Evolutionary conservation across 345 rosid species (phyloP).

Genomic region (Populus deltoides): DNA sequence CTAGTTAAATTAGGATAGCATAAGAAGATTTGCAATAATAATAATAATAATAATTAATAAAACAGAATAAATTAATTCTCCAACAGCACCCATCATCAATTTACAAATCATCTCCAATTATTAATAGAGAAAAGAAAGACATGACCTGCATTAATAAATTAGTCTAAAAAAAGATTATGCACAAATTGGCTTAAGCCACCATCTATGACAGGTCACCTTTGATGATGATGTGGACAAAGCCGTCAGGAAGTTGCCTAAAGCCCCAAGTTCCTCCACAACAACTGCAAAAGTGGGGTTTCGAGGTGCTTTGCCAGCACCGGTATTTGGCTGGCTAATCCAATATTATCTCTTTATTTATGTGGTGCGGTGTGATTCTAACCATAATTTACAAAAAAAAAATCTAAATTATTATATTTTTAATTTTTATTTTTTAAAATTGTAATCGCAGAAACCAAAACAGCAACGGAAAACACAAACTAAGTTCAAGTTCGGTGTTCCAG

Average conservation of each 20-base stretch:
- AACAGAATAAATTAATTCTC: not conserved
- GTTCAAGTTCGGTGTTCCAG: not conserved
- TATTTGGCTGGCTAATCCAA: no score
- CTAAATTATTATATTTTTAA: no score
- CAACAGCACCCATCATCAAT: not conserved
- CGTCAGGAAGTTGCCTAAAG: not conserved
- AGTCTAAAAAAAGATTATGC: constrained; percentile 11
- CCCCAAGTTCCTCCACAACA: not conserved
- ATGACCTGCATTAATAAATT: not conserved
- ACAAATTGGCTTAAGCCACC: constrained; percentile 35
- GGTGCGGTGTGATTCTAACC: no score
- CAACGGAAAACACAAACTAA: no score
- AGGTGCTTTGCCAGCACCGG: no score
- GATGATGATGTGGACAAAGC: constrained; percentile 11
- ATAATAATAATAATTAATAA: not conserved
- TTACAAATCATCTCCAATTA: not conserved
- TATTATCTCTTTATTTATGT: no score
- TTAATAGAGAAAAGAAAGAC: not conserved
- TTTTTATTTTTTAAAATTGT: no score
- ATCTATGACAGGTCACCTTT: not conserved
- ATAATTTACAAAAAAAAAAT: no score
- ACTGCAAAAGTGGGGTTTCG: no score
- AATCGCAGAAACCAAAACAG: no score
- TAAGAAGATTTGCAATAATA: not conserved
- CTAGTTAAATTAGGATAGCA: constrained; percentile 24